Evolutionary conservation across 768 basidiomycete genomes (phyloP), one percentile per base, ranked within the genome.

Genomic region (Phanerochaete carnosa): DNA sequence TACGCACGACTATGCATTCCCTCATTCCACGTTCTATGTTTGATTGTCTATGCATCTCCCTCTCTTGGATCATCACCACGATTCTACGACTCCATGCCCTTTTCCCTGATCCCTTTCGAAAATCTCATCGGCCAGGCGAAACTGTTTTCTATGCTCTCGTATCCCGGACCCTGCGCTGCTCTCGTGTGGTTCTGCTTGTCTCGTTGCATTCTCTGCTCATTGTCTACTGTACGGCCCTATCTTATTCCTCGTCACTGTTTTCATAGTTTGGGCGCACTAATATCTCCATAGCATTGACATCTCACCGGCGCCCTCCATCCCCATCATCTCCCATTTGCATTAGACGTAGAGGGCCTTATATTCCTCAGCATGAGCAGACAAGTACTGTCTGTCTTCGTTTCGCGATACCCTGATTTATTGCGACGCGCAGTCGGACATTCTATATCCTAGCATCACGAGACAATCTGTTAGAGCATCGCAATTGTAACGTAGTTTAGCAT

Each of bases 391-490:
- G 72, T 75, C 76, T 79, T 68, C 79, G 79, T 79, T 76, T 79
- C 80, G 80, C 80, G 79, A 80, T 80, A 80, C 79, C 78, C 73
- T 73, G 70, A 73, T 68, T 72, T 73, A 74, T 79, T 79, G 78
- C 80, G 78, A 77, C 68, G 68, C 77, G 76, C 75, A 75, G 77
- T 71, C 68, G 77, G 80, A 77, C 80, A 76, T 77, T 73, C 69
- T 70, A 73, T 73, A 74, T 73, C 73, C 70, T 73, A 75, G 75
- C 74, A 81, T 80, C 70, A 84, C 85, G 83, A 85, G 83, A 83
- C 82, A 83, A 77, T 83, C 77, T 80, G 75, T 76, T 84, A 85
- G 85, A 87, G 85, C 85, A 85, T 84, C 83, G 83, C 83, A 85
- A 75, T 80, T 72, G 68, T 70, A 72, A 64, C 67, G 68, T 71